These are phyloP conservation scores for Corynespora cassiicola DNA, from an alignment of 2,329 filamentous ascomycete species.

Conservation along the genomic window DNA sequence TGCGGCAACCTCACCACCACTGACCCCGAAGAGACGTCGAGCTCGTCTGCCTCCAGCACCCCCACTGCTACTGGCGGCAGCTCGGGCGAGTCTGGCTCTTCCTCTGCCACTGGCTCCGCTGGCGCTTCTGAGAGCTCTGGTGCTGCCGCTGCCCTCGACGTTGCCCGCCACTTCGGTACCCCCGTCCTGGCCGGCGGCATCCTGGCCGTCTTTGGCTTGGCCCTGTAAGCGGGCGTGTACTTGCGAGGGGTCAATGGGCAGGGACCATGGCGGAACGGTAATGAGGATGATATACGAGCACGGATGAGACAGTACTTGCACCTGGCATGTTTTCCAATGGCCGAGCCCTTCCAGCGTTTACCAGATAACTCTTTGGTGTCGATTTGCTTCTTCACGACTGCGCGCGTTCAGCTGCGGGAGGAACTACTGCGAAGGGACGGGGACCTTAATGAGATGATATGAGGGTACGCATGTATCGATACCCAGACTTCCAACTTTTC, in stretches of 20 bases:
- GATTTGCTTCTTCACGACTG: slow-evolving; percentile 30
- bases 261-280: slow-evolving; percentile 31
- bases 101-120: slow-evolving; percentile 34
- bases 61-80: slow-evolving; percentile 30
- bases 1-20: slow-evolving; percentile 60
- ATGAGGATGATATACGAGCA: slow-evolving; percentile 26
- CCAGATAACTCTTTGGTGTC: slow-evolving; percentile 25
- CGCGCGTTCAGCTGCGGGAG: too few species aligned
- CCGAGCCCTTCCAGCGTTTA: slow-evolving; percentile 29
- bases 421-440: slow-evolving; percentile 17
- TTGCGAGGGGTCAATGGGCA: slow-evolving; percentile 25
- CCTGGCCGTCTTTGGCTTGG: slow-evolving; percentile 62
- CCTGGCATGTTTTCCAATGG: slow-evolving; percentile 16
- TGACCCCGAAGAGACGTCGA: slow-evolving; percentile 25
- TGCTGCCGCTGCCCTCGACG: slow-evolving; percentile 54
- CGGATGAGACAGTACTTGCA: slow-evolving; percentile 20
- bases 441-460: slow-evolving; percentile 42
- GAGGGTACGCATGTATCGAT: slow-evolving; percentile 42
- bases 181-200: slow-evolving; percentile 60
- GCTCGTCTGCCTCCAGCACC: slow-evolving; percentile 29
- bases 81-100: slow-evolving; percentile 26
- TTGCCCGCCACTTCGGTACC: slow-evolving; percentile 59
- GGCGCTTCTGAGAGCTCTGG: slow-evolving; percentile 37
- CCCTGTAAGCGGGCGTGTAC: slow-evolving; percentile 55
- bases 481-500: slow-evolving; percentile 22